phyloP scores from a whole-genome alignment of 1,139 yeast species.

The Candida smagusa region DNA sequence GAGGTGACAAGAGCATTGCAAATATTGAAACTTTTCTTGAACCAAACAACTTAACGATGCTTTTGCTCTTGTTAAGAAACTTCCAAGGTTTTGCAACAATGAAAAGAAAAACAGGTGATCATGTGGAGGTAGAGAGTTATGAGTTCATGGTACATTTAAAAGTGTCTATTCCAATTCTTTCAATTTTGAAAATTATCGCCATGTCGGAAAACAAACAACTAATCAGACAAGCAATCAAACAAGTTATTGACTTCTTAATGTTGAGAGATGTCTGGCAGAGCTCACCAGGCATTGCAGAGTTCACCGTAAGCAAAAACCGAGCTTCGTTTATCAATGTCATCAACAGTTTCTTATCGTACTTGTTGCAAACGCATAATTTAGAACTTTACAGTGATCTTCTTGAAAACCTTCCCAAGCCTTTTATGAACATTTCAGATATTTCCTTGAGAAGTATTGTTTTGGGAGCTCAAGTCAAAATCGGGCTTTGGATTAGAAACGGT shows the following conservation, averaged over 20 bases:
- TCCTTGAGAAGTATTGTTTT: conserved; percentile 63
- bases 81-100: conserved; percentile 61
- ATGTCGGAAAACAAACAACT: conserved; percentile 23
- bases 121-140: conserved; percentile 55
- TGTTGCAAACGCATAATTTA: conserved; percentile 33
- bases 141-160: conserved; percentile 49
- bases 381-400: conserved; percentile 15
- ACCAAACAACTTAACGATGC: conserved; percentile 31
- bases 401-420: conserved; percentile 19
- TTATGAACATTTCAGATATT: conserved; percentile 49
- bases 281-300: conserved; percentile 39
- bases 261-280: conserved; percentile 20
- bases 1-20: conserved; percentile 23
- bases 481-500: conserved; percentile 93
- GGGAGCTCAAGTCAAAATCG: conserved; percentile 70
- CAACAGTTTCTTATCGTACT: conserved; percentile 48
- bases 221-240: conserved; percentile 12
- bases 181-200: conserved; percentile 44
- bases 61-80: conserved; percentile 41
- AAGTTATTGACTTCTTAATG: conserved; percentile 25
- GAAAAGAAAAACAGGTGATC: conserved; percentile 62
- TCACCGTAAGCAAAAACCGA: conserved; percentile 45
- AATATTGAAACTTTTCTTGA: conserved; percentile 22
- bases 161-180: conserved; percentile 46
- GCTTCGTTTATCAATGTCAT: conserved; percentile 61